Evolutionary conservation across 441 rosid genomes (phyloP).

Genomic region (Capsella rubella): DNA sequence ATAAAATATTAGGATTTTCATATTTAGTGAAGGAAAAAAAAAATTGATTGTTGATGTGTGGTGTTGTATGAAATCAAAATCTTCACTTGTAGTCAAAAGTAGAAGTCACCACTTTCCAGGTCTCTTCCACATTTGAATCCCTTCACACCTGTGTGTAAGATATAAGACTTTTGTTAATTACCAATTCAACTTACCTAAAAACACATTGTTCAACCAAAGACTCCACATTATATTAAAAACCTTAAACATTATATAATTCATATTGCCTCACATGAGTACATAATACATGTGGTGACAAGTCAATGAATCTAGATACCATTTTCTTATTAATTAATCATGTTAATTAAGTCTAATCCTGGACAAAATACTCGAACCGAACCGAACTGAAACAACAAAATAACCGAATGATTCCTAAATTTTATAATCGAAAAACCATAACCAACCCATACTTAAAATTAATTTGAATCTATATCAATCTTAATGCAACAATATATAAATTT

Average conservation of each 20-base stretch:
- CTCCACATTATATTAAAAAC: not conserved
- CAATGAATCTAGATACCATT: not conserved
- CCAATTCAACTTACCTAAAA: not conserved
- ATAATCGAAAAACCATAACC: too few relatives aligned
- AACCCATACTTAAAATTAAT: too few relatives aligned
- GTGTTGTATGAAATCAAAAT: not conserved
- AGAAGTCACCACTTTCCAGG: conserved; percentile 15
- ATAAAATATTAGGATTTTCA: conserved; percentile 15
- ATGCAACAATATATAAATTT: not conserved
- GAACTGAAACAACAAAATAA: too few relatives aligned
- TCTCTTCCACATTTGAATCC: conserved; percentile 14
- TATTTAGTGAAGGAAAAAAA: not conserved
- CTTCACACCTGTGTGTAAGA: conserved; percentile 16
- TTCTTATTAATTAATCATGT: not conserved
- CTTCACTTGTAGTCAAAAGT: conserved; percentile 25
- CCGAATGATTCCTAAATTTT: too few relatives aligned
- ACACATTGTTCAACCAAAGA: not conserved
- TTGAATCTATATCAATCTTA: not conserved
- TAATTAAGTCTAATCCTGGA: not conserved
- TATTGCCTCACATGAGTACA: not conserved
- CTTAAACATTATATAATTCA: too few relatives aligned
- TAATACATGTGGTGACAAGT: not conserved
- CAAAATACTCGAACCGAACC: too few relatives aligned
- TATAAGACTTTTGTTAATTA: not conserved
- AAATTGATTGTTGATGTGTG: not conserved